Percentiles rank a stretch among this genome's conserved stretches.
phyloP scores from a whole-genome alignment of 1,284 basidiomycete species.

The Naganishia albida region DNA sequence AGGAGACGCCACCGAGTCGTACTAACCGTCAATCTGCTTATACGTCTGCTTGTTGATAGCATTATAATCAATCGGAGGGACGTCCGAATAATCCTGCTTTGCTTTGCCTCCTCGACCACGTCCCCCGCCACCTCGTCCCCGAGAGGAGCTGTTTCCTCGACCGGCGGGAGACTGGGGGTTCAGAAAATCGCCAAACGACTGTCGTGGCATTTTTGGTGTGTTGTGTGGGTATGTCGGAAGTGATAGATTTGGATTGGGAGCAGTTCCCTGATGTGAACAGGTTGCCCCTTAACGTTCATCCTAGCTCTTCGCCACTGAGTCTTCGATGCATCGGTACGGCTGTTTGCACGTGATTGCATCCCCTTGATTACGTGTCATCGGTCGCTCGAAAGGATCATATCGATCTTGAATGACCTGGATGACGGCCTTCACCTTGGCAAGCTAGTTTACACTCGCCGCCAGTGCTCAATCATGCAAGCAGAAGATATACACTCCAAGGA shows the following conservation, averaged over 20 bases:
- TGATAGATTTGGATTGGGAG: no score
- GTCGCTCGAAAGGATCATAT: no score
- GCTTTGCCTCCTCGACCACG: slow-evolving; percentile 35
- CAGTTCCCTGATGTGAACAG: no score
- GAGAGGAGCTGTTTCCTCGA: slow-evolving; percentile 40
- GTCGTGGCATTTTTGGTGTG: slow-evolving; percentile 33
- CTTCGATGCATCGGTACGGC: no score
- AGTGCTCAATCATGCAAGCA: background rate
- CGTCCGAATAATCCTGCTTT: slow-evolving; percentile 47
- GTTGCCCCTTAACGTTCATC: no score
- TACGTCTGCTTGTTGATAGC: slow-evolving; percentile 45
- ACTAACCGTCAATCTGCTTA: slow-evolving; percentile 47
- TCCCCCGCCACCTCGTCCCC: slow-evolving; percentile 36
- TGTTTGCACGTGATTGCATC: no score
- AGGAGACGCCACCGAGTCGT: background rate
- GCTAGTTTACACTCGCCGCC: no score
- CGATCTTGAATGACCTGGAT: no score
- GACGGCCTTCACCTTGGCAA: no score
- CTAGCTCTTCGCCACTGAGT: no score
- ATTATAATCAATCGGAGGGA: slow-evolving; percentile 46
- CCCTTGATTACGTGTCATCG: no score
- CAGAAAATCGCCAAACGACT: slow-evolving; percentile 45
- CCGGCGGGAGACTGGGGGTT: slow-evolving; percentile 39
- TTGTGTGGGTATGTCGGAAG: no score
- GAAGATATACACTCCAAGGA: slow-evolving; percentile 20